Percentiles rank a stretch among this genome's conserved stretches.
Evolutionary conservation across 345 rosid genomes (phyloP).

Genomic region (Corymbia maculata): DNA sequence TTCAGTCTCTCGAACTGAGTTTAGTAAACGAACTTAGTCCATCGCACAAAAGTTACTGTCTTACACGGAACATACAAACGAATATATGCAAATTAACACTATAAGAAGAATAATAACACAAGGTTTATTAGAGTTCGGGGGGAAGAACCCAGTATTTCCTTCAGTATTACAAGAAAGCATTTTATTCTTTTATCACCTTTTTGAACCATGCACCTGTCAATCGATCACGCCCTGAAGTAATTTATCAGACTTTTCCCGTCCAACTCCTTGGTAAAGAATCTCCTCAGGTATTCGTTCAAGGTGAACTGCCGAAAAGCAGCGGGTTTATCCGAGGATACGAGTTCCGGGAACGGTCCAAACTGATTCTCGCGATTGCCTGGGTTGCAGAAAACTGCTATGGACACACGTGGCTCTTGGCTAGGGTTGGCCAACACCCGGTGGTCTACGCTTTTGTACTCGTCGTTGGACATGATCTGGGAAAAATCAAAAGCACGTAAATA

Average conservation of each 20-base stretch:
- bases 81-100: background rate
- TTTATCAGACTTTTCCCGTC: conserved; percentile 28
- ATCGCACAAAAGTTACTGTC: background rate
- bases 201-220: background rate
- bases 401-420: conserved; percentile 12
- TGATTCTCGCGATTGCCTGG: conserved; percentile 9
- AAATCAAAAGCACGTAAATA: background rate
- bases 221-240: conserved; percentile 17
- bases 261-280: conserved; percentile 29
- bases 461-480: conserved; percentile 35
- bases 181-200: background rate
- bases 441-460: conserved; percentile 34
- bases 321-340: conserved; percentile 25
- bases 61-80: background rate
- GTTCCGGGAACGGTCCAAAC: conserved; percentile 33
- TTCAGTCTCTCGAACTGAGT: background rate
- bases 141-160: background rate
- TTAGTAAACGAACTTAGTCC: background rate
- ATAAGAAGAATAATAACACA: background rate
- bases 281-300: conserved; percentile 12
- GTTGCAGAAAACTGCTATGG: conserved; percentile 29
- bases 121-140: background rate
- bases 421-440: conserved; percentile 43
- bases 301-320: conserved; percentile 18
- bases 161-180: background rate